Evolutionary conservation across 1,139 yeast genomes (phyloP), one percentile per base, ranked within the genome.

Genomic region (Suhomyces yuchorum): DNA sequence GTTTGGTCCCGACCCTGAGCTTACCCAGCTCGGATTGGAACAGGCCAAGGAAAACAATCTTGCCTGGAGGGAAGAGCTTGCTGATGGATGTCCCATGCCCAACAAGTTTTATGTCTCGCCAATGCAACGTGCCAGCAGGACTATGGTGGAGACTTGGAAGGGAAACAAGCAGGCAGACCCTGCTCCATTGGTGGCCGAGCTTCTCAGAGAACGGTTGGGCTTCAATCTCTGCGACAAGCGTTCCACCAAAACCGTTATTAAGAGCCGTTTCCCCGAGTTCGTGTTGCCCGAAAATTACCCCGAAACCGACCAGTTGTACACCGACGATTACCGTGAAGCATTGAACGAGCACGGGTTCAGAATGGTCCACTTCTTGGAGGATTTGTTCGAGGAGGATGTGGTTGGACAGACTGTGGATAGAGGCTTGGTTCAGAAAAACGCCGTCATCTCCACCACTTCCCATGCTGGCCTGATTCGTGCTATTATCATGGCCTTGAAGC

Each of bases 1-100:
- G 2, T 73, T 77, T 73, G 81, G 72, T 2, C 80, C 80, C 0
- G 80, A 75, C 55, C 75, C 80, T 7, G 68, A 66, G 38, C 69
- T 75, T 53, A 74, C 78, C 14, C 66, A 60, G 2, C 60, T 68
- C 47, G 79, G 80, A 1, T 48, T 60, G 20, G 53, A 53, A 14
- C 78, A 74, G 53, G 80, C 79, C 15, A 58, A 58, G 43, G 61
- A 58, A 35, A 62, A 62, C 47, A 49, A 56, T 46, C 48, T 37
- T n/a, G 58, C 56, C 14, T 62, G 65, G 66, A 47, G 51, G 36
- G 43, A 47, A 18, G 61, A 60, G 40, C 44, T 61, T 3, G 53
- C 44, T 14, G 46, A 51, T 22, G 63, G 63, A 2, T 58, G 59
- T 5, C 63, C 64, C 1, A 35, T 62, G 14, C 67, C 67, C 1